Percentiles rank a stretch among this genome's conserved stretches.
Evolutionary conservation across 148 eudicot genomes (phyloP).

Genomic region (Euryodendron excelsum): DNA sequence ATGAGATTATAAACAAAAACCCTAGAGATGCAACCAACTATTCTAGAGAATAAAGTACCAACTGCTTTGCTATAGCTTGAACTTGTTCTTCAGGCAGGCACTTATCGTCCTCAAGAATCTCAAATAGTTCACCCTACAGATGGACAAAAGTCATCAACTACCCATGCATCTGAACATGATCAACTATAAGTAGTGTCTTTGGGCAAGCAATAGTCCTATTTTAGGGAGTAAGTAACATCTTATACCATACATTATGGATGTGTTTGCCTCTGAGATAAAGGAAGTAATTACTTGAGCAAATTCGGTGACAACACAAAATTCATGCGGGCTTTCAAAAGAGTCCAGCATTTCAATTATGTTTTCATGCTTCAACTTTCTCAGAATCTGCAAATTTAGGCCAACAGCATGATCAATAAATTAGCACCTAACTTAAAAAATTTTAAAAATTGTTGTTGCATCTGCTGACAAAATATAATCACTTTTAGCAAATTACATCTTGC

Average conservation of each 20-base stretch:
- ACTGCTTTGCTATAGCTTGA: slow-evolving; percentile 94
- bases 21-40: background rate
- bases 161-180: background rate
- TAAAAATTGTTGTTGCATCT: background rate
- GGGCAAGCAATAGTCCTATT: background rate
- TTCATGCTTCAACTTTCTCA: slow-evolving; percentile 92
- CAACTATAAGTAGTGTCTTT: background rate
- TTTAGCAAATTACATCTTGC: background rate
- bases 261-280: slow-evolving; percentile 4
- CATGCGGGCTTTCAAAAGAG: slow-evolving; percentile 91
- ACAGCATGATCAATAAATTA: background rate
- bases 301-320: slow-evolving; percentile 96
- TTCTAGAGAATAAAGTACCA: slow-evolving; percentile 50
- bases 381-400: slow-evolving; percentile 47
- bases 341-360: slow-evolving; percentile 96
- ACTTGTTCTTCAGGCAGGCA: slow-evolving; percentile 98
- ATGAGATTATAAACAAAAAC: background rate
- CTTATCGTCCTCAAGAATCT: slow-evolving; percentile 96
- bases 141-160: slow-evolving; percentile 6
- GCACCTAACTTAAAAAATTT: background rate
- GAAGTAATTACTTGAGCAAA: slow-evolving; percentile 77
- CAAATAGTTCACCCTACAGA: slow-evolving; percentile 89
- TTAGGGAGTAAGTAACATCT: background rate
- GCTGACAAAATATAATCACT: background rate
- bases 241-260: background rate